These are phyloP conservation scores for Phyllosticta citrichinensis DNA, from an alignment of 2,329 filamentous ascomycete genomes.

Conservation along the genomic window DNA sequence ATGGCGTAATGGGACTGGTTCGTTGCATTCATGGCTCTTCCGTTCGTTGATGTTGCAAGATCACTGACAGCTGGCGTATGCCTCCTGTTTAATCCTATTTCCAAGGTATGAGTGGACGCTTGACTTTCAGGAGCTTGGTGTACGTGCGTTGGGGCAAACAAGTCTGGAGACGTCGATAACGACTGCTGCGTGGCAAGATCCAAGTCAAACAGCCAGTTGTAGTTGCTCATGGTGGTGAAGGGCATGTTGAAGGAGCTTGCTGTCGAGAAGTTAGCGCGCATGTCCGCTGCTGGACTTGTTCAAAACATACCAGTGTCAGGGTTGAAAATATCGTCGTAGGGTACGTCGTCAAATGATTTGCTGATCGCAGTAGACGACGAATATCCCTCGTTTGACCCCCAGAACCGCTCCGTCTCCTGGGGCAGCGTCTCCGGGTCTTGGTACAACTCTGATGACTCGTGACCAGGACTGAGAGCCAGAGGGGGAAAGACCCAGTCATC, in stretches of 20 bases:
- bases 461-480: constrained; percentile 9
- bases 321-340: constrained; percentile 47
- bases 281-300: not conserved
- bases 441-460: constrained; percentile 15
- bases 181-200: constrained; percentile 20
- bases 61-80: constrained; percentile 10
- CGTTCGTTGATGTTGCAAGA: not conserved
- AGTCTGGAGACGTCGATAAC: constrained; percentile 12
- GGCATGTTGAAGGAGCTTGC: constrained; percentile 56
- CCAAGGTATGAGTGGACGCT: constrained; percentile 10
- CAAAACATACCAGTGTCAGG: constrained; percentile 42
- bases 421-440: constrained; percentile 17
- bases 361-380: not conserved
- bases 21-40: not conserved
- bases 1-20: constrained; percentile 1
- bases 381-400: constrained; percentile 21
- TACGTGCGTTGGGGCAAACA: constrained; percentile 15
- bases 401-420: constrained; percentile 21
- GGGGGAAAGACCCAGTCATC: constrained; percentile 9
- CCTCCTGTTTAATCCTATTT: constrained; percentile 8
- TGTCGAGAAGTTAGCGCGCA: constrained; percentile 9
- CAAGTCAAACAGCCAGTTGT: constrained; percentile 52
- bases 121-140: constrained; percentile 10
- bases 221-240: constrained; percentile 53
- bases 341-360: constrained; percentile 16